A percentile compares a stretch with the other conserved stretches of the same genome.
phyloP scores from a whole-genome alignment of 2,329 filamentous ascomycete genomes.

The Fusarium beomiforme region DNA sequence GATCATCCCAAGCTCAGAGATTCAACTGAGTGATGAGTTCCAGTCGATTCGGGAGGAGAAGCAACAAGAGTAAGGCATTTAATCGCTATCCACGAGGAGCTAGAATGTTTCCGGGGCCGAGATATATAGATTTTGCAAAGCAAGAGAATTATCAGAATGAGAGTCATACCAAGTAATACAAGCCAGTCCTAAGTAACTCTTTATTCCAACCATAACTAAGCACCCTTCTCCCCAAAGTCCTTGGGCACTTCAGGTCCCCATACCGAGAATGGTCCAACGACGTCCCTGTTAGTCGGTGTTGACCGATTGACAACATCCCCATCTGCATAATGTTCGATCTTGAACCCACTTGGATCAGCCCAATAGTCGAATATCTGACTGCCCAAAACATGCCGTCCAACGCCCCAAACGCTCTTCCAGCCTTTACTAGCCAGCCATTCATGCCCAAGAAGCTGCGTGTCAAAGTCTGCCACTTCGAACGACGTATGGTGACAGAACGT shows the following conservation, averaged over 20 bases:
- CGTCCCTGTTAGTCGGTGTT: not conserved
- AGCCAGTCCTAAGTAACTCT: not conserved
- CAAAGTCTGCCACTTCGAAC: not conserved
- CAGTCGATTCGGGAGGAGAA: not conserved
- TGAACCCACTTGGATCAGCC: not conserved
- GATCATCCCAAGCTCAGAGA: not conserved
- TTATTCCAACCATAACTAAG: rapidly evolving
- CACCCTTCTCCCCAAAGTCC: not conserved
- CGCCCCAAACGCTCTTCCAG: not conserved
- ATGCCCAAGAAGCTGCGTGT: not conserved
- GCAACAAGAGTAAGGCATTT: not conserved
- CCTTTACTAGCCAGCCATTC: not conserved
- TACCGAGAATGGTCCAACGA: not conserved
- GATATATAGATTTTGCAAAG: too few species aligned
- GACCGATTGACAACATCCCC: not conserved
- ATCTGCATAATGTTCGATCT: not conserved
- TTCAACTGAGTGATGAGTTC: not conserved
- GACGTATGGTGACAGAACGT: not conserved
- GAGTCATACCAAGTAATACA: too few species aligned
- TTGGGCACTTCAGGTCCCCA: not conserved
- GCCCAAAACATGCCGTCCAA: not conserved
- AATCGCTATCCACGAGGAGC: too few species aligned
- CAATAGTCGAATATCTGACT: not conserved
- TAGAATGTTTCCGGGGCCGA: rapidly evolving
- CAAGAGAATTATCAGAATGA: rapidly evolving